phyloP scores from a whole-genome alignment of 2,329 filamentous ascomycete genomes.

The Incumbomyces delicatus region DNA sequence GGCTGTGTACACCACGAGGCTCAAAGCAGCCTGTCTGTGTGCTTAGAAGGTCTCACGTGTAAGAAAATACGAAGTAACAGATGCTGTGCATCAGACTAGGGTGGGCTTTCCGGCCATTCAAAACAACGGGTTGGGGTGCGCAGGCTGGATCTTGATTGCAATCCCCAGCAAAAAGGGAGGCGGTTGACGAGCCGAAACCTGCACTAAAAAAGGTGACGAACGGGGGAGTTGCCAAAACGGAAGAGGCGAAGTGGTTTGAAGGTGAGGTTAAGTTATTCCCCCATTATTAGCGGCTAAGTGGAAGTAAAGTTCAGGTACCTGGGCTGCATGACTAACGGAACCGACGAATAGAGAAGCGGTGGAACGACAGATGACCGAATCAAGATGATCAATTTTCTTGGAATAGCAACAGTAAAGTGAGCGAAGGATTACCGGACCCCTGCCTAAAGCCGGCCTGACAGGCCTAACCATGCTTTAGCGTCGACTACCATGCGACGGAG shows the following conservation, averaged over 20 bases:
- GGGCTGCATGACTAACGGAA: background rate
- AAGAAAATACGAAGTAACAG: conserved; percentile 2
- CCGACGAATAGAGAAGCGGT: background rate
- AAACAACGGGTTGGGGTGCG: background rate
- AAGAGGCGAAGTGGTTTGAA: conserved; percentile 2
- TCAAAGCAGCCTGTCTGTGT: background rate
- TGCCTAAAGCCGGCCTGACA: background rate
- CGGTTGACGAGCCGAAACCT: conserved; percentile 5
- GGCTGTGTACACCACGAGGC: conserved; percentile 5
- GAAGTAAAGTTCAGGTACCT: background rate
- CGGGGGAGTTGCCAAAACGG: background rate
- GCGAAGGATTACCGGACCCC: conserved; percentile 2
- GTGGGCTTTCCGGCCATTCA: background rate
- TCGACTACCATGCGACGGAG: background rate
- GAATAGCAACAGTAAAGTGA: conserved; percentile 4
- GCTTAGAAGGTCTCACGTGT: background rate
- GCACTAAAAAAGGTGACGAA: conserved; percentile 1
- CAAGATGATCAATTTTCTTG: background rate
- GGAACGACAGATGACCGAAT: background rate
- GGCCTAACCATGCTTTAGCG: background rate
- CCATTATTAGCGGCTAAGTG: background rate
- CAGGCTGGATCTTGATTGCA: background rate
- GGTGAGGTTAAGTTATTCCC: background rate
- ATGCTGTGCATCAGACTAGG: conserved; percentile 6
- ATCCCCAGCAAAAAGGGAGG: background rate